phyloP scores from a whole-genome alignment of 2,329 filamentous ascomycete species.

The Raffaelea deltoideospora region DNA sequence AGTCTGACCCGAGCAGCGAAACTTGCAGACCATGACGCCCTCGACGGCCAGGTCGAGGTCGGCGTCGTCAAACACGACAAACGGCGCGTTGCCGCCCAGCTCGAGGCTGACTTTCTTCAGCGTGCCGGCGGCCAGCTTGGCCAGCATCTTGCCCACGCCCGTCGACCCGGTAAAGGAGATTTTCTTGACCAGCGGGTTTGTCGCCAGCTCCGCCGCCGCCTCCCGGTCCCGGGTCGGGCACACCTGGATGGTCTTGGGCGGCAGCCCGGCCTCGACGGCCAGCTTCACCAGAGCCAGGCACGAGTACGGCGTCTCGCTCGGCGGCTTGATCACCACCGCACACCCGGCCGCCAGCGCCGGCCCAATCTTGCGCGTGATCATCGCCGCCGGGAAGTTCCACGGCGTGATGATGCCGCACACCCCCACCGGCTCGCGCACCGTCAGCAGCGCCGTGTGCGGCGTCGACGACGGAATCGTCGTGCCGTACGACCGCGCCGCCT shows the following conservation, averaged over 20 bases:
- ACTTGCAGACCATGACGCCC: conserved; percentile 25
- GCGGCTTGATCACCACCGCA: conserved; percentile 44
- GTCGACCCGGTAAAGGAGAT: conserved; percentile 63
- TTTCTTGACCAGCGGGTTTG: conserved; percentile 52
- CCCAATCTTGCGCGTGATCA: conserved; percentile 60
- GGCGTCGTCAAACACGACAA: conserved; percentile 44
- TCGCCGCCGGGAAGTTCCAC: conserved; percentile 59
- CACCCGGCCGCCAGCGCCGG: conserved; percentile 49
- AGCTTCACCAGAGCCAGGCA: conserved; percentile 47
- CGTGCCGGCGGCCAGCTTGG: conserved; percentile 47
- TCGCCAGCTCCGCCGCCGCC: conserved; percentile 49
- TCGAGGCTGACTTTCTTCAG: conserved; percentile 45
- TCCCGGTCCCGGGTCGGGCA: conserved; percentile 51
- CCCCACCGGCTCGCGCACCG: conserved; percentile 52
- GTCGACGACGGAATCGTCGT: too few relatives aligned
- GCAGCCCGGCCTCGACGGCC: conserved; percentile 57
- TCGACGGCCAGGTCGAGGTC: conserved; percentile 43
- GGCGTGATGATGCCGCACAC: conserved; percentile 57
- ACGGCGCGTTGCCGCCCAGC: conserved; percentile 43
- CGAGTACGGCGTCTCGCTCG: conserved; percentile 46
- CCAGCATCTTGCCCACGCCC: conserved; percentile 48
- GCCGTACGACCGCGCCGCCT: too few relatives aligned
- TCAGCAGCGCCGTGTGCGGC: too few relatives aligned
- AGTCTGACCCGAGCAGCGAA: conserved; percentile 35
- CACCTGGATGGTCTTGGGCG: conserved; percentile 58